Evolutionary conservation across 1,284 basidiomycete genomes (phyloP).

Genomic region (Hymenochaete sp.): DNA sequence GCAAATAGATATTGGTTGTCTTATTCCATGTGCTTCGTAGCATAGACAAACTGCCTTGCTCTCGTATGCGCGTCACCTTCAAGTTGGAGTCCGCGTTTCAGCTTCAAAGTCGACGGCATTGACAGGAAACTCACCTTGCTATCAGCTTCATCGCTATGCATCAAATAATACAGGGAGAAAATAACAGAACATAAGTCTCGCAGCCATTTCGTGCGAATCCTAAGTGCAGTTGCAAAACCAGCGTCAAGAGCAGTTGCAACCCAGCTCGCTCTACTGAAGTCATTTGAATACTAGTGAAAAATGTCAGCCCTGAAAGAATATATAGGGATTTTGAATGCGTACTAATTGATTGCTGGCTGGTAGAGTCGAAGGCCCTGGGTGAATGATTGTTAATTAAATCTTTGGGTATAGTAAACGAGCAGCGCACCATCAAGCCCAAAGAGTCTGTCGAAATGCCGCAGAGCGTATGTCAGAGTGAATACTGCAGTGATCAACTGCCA

Average conservation of each 20-base stretch:
- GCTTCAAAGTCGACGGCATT: background rate
- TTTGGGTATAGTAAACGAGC: background rate
- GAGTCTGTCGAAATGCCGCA: constrained; percentile 82
- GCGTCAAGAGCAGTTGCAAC: constrained; percentile 91
- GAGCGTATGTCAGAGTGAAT: constrained; percentile 76
- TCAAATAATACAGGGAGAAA: constrained; percentile 88
- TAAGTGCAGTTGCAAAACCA: constrained; percentile 93
- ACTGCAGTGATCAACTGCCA: constrained; percentile 90
- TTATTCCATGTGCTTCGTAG: constrained; percentile 95
- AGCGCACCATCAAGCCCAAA: constrained; percentile 72
- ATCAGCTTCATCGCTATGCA: constrained; percentile 89
- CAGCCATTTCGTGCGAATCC: constrained; percentile 87
- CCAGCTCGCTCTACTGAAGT: constrained; percentile 97
- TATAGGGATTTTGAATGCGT: background rate
- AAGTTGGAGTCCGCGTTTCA: background rate
- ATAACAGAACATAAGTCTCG: constrained; percentile 78
- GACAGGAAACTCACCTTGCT: constrained; percentile 57
- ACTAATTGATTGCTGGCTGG: constrained; percentile 63
- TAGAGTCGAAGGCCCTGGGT: constrained; percentile 5
- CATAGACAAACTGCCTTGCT: constrained; percentile 94
- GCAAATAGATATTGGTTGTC: constrained; percentile 87
- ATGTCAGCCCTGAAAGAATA: constrained; percentile 1
- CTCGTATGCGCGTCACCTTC: constrained; percentile 85
- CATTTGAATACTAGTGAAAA: constrained; percentile 81
- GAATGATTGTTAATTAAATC: background rate